Evolutionary conservation across 2,329 filamentous ascomycete species (phyloP).

Genomic region (Thermoascus crustaceus): DNA sequence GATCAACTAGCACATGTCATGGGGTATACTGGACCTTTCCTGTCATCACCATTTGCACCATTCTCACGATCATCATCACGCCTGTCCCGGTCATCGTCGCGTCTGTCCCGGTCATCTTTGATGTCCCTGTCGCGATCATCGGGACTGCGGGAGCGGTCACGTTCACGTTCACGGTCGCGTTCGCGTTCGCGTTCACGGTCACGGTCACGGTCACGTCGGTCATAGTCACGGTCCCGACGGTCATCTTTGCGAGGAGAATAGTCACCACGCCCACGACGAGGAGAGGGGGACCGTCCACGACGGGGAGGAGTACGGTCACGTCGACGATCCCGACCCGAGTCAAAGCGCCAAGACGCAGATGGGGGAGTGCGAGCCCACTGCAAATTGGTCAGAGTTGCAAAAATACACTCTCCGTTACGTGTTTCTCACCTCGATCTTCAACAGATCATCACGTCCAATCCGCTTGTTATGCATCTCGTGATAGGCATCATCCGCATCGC

Average conservation of each 20-base stretch:
- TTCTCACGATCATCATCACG: constrained; percentile 57
- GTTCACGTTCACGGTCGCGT: constrained; percentile 53
- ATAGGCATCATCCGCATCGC: constrained; percentile 97
- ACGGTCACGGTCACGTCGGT: constrained; percentile 64
- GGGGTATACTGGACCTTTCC: constrained; percentile 60
- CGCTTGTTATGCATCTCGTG: constrained; percentile 99
- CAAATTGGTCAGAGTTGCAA: constrained; percentile 12
- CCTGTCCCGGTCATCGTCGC: constrained; percentile 61
- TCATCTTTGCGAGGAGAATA: constrained; percentile 87
- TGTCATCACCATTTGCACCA: constrained; percentile 71
- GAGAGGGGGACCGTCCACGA: constrained; percentile 55
- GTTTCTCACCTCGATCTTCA: constrained; percentile 86
- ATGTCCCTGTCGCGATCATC: constrained; percentile 50
- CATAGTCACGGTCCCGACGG: constrained; percentile 65
- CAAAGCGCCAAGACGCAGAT: constrained; percentile 96
- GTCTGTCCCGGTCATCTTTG: constrained; percentile 64
- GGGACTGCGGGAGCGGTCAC: too few relatives aligned
- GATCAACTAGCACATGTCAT: constrained; percentile 14
- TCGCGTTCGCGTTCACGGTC: constrained; percentile 62
- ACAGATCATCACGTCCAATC: constrained; percentile 83
- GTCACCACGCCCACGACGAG: constrained; percentile 53
- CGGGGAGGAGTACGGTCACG: constrained; percentile 68
- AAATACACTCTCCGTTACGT: neutral
- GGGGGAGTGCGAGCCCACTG: constrained; percentile 98
- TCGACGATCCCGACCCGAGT: constrained; percentile 69